Conservation (phyloP, 2,329 filamentous ascomycete species). For the Cladophialophora yegresii region DNA sequence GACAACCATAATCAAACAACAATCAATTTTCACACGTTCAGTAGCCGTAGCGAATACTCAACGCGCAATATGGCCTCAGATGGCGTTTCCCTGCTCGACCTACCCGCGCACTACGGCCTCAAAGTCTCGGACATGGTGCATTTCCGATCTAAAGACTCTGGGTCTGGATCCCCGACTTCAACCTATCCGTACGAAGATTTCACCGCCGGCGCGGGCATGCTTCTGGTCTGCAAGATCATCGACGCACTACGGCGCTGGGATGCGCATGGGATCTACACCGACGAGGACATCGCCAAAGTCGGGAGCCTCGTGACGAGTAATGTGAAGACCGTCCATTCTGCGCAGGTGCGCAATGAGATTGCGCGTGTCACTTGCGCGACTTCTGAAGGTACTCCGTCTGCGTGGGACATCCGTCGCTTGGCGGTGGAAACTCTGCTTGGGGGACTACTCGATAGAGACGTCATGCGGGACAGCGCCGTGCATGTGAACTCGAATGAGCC, state of each 20-base stretch:
- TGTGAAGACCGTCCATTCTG: neutral
- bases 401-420: neutral
- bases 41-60: neutral
- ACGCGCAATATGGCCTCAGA: neutral
- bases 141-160: neutral
- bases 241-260: neutral
- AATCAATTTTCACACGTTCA: too few species aligned
- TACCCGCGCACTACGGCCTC: neutral
- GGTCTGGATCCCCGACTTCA: neutral
- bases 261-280: neutral
- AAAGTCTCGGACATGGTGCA: conserved; percentile 6
- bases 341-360: neutral
- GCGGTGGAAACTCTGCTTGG: conserved; percentile 23
- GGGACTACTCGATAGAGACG: conserved; percentile 19
- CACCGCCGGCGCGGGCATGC: conserved; percentile 1
- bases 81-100: neutral
- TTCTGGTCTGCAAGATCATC: conserved; percentile 4
- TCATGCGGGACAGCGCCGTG: conserved; percentile 16
- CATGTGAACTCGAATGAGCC: conserved; percentile 36
- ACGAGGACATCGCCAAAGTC: neutral
- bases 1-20: too few species aligned
- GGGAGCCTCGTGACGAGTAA: neutral
- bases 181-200: neutral
- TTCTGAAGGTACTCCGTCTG: neutral
- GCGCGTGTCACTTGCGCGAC: neutral